phyloP scores from a whole-genome alignment of 2,329 filamentous ascomycete genomes.

The Trichoderma oligosporum region DNA sequence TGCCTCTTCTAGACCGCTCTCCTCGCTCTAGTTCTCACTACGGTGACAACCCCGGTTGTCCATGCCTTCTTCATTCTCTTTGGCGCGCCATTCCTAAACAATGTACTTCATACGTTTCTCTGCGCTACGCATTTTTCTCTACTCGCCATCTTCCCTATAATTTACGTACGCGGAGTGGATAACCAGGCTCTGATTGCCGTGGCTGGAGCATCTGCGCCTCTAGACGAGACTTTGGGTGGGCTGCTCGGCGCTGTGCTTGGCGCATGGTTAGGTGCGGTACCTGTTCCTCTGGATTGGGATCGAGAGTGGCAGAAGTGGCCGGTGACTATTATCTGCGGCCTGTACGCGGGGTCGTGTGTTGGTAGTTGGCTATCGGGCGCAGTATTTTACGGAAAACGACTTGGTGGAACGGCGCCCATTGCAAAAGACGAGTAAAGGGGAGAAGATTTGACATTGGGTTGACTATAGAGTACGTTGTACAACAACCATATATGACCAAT shows the following conservation, averaged over 20 bases:
- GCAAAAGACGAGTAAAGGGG: conserved; percentile 31
- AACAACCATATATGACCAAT: no score
- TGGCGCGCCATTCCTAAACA: conserved; percentile 83
- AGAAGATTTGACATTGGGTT: neutral
- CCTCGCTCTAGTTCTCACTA: conserved; percentile 56
- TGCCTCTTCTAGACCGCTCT: conserved; percentile 38
- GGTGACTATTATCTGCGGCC: conserved; percentile 79
- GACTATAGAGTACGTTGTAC: neutral
- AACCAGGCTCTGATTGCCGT: conserved; percentile 65
- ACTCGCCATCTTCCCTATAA: conserved; percentile 71
- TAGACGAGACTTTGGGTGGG: conserved; percentile 82
- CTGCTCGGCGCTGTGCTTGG: conserved; percentile 74
- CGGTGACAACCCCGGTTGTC: conserved; percentile 62
- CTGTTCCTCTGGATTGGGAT: conserved; percentile 97
- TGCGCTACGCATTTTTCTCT: conserved; percentile 78
- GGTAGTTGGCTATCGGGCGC: conserved; percentile 62
- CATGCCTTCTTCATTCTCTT: conserved; percentile 74
- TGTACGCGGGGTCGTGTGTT: conserved; percentile 72
- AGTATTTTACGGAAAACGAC: conserved; percentile 45
- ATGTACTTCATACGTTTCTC: conserved; percentile 72
- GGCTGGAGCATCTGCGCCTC: conserved; percentile 61
- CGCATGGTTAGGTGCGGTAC: conserved; percentile 89
- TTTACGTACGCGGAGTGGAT: conserved; percentile 83
- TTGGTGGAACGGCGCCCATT: conserved; percentile 25
- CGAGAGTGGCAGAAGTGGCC: conserved; percentile 99